Conservation (phyloP, 1,284 basidiomycete species). For the Rhodotorula glutinis region DNA sequence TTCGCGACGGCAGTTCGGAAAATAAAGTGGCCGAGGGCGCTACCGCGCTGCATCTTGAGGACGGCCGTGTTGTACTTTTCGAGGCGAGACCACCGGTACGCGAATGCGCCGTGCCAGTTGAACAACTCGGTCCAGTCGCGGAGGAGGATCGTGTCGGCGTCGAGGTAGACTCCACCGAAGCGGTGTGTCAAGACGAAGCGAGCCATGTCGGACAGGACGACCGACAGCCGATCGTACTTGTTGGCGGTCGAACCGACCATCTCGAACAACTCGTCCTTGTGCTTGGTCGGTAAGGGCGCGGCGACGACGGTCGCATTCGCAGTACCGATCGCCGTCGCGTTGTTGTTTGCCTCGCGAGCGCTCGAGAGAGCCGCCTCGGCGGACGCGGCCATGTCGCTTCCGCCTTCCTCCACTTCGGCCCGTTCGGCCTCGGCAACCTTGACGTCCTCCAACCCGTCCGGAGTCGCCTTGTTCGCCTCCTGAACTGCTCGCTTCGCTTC, state of each 20-base stretch:
- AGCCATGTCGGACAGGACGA: constrained; percentile 81
- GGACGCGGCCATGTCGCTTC: constrained; percentile 42
- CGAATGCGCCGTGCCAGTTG: constrained; percentile 82
- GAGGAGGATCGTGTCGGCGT: constrained; percentile 78
- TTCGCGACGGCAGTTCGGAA: constrained; percentile 82
- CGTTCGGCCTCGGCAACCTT: constrained; percentile 33
- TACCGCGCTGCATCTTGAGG: constrained; percentile 73
- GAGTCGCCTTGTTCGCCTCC: constrained; percentile 19
- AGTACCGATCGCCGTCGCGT: constrained; percentile 1
- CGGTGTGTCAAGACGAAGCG: constrained; percentile 80
- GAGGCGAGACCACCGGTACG: constrained; percentile 77
- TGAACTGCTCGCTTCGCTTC: constrained; percentile 16
- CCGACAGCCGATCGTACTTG: constrained; percentile 71
- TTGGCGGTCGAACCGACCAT: constrained; percentile 70
- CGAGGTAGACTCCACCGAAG: constrained; percentile 80
- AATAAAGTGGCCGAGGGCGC: constrained; percentile 74
- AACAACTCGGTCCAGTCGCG: constrained; percentile 90
- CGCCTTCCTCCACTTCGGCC: constrained; percentile 20
- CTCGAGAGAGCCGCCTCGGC: constrained; percentile 35
- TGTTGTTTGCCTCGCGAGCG: constrained; percentile 27
- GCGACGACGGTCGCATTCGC: constrained; percentile 18
- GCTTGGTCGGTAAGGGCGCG: constrained; percentile 31
- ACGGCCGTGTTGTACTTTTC: constrained; percentile 83
- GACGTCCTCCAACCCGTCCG: constrained; percentile 25
- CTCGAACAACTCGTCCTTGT: constrained; percentile 63